These are phyloP conservation scores for Candida tunisiensis DNA, from an alignment of 1,139 yeast species.

Conservation along the genomic window DNA sequence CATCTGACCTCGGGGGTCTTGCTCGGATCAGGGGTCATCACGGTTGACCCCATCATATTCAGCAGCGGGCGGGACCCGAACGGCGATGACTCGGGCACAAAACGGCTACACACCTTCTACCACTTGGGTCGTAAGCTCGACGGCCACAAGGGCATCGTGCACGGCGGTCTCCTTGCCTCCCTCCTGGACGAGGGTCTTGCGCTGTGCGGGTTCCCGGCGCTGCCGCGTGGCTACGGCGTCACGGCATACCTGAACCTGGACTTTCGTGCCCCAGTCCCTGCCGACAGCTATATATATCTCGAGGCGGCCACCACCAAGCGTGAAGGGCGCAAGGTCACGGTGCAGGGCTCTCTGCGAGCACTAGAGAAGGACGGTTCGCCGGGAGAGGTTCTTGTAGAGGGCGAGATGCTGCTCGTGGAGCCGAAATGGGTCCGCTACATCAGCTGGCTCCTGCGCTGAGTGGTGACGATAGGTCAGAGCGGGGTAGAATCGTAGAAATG, in stretches of 20 bases:
- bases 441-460: background rate
- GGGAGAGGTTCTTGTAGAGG: constrained; percentile 4
- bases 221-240: constrained; percentile 84
- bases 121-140: constrained; percentile 42
- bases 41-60: constrained; percentile 14
- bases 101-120: background rate
- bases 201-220: constrained; percentile 64
- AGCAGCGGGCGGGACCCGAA: too few relatives aligned
- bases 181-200: constrained; percentile 78
- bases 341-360: constrained; percentile 40
- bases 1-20: constrained; percentile 13
- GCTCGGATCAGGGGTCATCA: constrained; percentile 10
- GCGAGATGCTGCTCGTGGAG: constrained; percentile 14
- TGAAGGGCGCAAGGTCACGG: constrained; percentile 70
- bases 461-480: too few relatives aligned
- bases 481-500: background rate
- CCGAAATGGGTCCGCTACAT: constrained; percentile 12
- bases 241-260: constrained; percentile 63
- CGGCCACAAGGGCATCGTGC: constrained; percentile 60
- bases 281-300: constrained; percentile 49
- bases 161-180: constrained; percentile 77
- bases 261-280: constrained; percentile 48
- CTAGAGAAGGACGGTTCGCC: constrained; percentile 6
- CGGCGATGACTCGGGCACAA: constrained; percentile 3
- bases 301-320: constrained; percentile 48